phyloP scores from a whole-genome alignment of 192 early-diverging fungal species.

The Podila horticola region DNA sequence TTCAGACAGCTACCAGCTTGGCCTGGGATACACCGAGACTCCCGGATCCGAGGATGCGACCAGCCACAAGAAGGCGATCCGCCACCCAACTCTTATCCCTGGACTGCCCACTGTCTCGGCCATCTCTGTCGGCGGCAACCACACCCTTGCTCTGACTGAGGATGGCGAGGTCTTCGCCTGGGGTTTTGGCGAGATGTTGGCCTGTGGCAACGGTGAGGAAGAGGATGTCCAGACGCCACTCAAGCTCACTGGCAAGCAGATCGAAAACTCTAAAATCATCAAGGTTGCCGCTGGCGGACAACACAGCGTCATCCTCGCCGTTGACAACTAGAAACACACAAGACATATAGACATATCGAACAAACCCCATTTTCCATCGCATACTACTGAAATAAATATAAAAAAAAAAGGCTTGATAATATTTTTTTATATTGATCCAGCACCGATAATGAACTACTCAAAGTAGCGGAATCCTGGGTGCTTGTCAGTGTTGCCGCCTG shows the following conservation, averaged over 20 bases:
- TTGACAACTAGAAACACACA: neutral
- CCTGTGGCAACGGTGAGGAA: constrained; percentile 82
- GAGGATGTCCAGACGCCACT: constrained; percentile 74
- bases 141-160: constrained; percentile 64
- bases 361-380: neutral
- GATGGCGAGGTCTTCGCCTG: constrained; percentile 80
- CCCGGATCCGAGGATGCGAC: constrained; percentile 48
- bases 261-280: constrained; percentile 70
- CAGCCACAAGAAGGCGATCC: constrained; percentile 67
- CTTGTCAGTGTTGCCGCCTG: neutral
- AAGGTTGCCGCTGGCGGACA: constrained; percentile 84
- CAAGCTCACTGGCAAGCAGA: constrained; percentile 73
- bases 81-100: constrained; percentile 65
- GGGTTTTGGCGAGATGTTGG: constrained; percentile 92
- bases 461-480: constrained; percentile 4
- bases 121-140: constrained; percentile 72
- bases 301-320: constrained; percentile 71
- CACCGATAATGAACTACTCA: neutral
- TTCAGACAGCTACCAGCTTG: constrained; percentile 85
- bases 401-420: neutral
- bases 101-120: constrained; percentile 41
- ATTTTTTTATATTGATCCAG: neutral
- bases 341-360: neutral
- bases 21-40: constrained; percentile 58
- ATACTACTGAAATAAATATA: neutral